These are phyloP conservation scores for Cryptococcus wingfieldii DNA, from an alignment of 1,284 basidiomycete genomes.

Conservation along the genomic window DNA sequence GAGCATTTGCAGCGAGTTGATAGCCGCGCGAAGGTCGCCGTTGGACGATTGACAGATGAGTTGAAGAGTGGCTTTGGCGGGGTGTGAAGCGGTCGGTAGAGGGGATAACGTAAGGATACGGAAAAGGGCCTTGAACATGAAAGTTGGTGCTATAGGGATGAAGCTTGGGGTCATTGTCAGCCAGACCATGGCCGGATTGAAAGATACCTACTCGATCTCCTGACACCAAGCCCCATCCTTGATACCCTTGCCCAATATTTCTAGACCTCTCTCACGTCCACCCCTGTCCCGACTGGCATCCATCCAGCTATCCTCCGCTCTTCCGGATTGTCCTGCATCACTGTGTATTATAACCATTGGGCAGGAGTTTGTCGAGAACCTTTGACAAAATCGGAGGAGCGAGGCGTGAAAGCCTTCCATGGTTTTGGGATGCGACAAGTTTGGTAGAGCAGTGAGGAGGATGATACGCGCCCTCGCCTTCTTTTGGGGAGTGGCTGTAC, in stretches of 20 bases:
- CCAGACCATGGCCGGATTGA: not conserved
- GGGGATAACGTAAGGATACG: slow-evolving; percentile 58
- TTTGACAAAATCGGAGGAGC: slow-evolving; percentile 58
- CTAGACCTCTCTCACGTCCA: slow-evolving; percentile 54
- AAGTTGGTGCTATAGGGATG: slow-evolving; percentile 82
- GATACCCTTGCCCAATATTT: slow-evolving; percentile 54
- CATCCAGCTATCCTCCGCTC: slow-evolving; percentile 54
- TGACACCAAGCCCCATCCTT: slow-evolving; percentile 67
- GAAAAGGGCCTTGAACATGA: slow-evolving; percentile 74
- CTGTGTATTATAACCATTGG: slow-evolving; percentile 82
- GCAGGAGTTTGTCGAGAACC: slow-evolving; percentile 48
- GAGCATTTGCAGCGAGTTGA: slow-evolving; percentile 85
- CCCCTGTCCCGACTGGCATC: slow-evolving; percentile 36
- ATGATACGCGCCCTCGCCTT: slow-evolving; percentile 53
- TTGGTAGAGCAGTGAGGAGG: slow-evolving; percentile 88
- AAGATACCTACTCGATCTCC: slow-evolving; percentile 61
- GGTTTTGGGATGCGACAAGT: slow-evolving; percentile 71
- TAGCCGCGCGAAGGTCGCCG: slow-evolving; percentile 87
- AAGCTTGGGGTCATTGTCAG: slow-evolving; percentile 57
- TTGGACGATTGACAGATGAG: slow-evolving; percentile 71
- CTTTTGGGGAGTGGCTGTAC: slow-evolving; percentile 11
- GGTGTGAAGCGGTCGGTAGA: slow-evolving; percentile 39
- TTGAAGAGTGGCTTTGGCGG: slow-evolving; percentile 64
- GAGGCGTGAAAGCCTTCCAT: slow-evolving; percentile 71
- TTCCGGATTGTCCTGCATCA: slow-evolving; percentile 71